Evolutionary conservation across 371 early-diverging fungal species (phyloP).

Genomic region (Parasitella parasitica): DNA sequence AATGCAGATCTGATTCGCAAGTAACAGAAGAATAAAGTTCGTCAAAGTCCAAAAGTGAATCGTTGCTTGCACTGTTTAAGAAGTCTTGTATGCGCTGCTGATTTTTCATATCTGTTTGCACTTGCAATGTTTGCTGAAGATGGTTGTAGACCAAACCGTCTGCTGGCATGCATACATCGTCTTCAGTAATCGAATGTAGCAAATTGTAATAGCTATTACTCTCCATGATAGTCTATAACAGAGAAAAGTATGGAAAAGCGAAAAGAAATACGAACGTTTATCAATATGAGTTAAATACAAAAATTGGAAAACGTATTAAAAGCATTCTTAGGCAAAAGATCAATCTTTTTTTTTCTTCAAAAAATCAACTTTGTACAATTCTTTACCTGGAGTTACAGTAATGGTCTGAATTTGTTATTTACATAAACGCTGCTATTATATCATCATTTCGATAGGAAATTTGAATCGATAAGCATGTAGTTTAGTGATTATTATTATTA

Average conservation of each 20-base stretch:
- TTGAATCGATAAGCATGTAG: not conserved
- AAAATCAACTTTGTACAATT: not conserved
- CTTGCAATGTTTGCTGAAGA: constrained; percentile 10
- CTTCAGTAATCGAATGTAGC: not conserved
- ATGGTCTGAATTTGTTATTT: no score
- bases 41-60: not conserved
- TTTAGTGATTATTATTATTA: not conserved
- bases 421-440: no score
- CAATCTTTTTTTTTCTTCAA: not conserved
- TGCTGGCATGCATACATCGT: not conserved
- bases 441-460: not conserved
- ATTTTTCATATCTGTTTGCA: constrained; percentile 9
- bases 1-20: constrained; percentile 1
- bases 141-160: constrained; percentile 9
- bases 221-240: not conserved
- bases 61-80: not conserved
- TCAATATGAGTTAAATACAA: not conserved
- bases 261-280: not conserved
- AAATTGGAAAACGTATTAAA: not conserved
- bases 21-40: constrained; percentile 8
- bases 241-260: not conserved
- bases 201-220: not conserved
- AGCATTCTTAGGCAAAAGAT: constrained; percentile 18
- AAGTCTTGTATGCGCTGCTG: constrained; percentile 11
- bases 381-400: no score